These are phyloP conservation scores for Gossypium raimondii DNA, from an alignment of 345 rosid genomes.

Conservation along the genomic window DNA sequence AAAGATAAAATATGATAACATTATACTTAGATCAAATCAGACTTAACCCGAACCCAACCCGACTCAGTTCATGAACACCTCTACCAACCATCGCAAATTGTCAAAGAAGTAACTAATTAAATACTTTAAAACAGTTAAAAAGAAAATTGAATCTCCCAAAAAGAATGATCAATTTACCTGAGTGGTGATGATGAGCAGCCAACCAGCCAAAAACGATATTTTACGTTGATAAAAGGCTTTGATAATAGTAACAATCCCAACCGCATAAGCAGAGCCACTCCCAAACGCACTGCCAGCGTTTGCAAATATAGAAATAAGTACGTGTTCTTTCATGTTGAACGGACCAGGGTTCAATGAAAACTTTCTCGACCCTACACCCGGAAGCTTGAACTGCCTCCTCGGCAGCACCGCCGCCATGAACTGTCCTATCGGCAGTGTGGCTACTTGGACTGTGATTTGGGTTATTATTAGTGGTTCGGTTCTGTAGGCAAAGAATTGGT, in stretches of 20 bases:
- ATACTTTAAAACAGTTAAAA: not conserved
- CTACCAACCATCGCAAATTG: not conserved
- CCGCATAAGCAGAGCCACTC: constrained; percentile 34
- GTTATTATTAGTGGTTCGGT: constrained; percentile 28
- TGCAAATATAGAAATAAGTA: constrained; percentile 34
- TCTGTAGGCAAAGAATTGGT: constrained; percentile 27
- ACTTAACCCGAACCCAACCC: not conserved
- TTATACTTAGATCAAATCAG: too few species aligned
- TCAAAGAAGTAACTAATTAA: not conserved
- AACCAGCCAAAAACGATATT: constrained; percentile 29
- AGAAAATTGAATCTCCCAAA: not conserved
- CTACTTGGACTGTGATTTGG: constrained; percentile 31
- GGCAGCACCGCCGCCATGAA: constrained; percentile 39
- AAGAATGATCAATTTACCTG: constrained; percentile 19
- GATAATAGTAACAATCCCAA: constrained; percentile 32
- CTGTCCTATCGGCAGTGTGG: constrained; percentile 36
- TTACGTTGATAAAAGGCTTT: constrained; percentile 31
- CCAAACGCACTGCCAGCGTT: constrained; percentile 34
- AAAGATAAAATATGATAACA: too few species aligned
- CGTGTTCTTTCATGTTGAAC: constrained; percentile 38
- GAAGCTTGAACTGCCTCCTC: constrained; percentile 20
- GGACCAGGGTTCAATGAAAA: constrained; percentile 38
- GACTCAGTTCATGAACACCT: not conserved
- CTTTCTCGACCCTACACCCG: constrained; percentile 25
- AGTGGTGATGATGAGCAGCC: constrained; percentile 40